Conservation (phyloP, 306 rosid genomes). For the Dicorynia guianensis region DNA sequence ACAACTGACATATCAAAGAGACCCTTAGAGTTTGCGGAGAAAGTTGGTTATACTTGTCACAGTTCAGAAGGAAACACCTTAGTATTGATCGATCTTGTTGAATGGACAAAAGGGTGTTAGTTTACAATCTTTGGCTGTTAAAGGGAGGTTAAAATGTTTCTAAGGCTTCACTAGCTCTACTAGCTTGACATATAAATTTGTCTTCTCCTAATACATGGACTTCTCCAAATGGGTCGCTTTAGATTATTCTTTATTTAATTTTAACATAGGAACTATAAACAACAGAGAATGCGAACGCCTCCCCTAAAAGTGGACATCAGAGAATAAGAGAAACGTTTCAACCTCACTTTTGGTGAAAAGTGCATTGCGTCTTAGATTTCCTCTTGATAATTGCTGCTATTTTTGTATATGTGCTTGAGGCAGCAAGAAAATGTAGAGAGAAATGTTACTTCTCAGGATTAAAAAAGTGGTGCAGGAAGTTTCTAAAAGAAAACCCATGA, state of each 20-base stretch:
- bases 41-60: constrained; percentile 26
- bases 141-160: not conserved
- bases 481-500: constrained; percentile 12
- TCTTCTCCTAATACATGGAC: not conserved
- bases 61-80: constrained; percentile 35
- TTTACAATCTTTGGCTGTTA: constrained; percentile 31
- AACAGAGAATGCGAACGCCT: not conserved
- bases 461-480: not conserved
- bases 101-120: constrained; percentile 32
- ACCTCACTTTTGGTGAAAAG: not conserved
- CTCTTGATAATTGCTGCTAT: not conserved
- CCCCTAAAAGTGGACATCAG: constrained; percentile 3
- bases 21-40: constrained; percentile 41
- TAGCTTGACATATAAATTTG: constrained; percentile 24
- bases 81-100: constrained; percentile 42
- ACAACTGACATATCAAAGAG: constrained; percentile 51
- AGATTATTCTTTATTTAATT: not conserved
- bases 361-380: constrained; percentile 2
- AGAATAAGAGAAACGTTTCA: constrained; percentile 1
- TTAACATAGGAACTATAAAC: not conserved
- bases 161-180: constrained; percentile 1
- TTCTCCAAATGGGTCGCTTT: constrained; percentile 10
- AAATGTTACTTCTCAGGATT: constrained; percentile 19
- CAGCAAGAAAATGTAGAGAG: constrained; percentile 7
- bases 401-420: constrained; percentile 3